Conservation (phyloP, 2,329 filamentous ascomycete species). For the Talaromyces marneffei region DNA sequence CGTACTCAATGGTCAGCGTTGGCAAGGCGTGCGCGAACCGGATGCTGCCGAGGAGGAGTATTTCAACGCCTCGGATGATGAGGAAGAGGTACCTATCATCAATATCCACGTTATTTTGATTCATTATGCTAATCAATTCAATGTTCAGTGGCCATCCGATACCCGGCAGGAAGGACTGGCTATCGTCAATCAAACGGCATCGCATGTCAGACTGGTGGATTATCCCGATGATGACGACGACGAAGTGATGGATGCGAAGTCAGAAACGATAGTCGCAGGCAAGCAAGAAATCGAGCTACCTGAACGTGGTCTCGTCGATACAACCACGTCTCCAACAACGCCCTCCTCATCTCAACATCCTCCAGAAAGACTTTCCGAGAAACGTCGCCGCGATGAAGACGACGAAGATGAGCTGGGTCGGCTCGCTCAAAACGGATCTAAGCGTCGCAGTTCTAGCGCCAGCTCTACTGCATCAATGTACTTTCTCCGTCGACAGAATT, state of each 20-base stretch:
- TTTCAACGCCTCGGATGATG: conserved; percentile 83
- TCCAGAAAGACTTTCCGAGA: conserved; percentile 76
- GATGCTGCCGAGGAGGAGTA: conserved; percentile 88
- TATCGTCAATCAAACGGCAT: conserved; percentile 42
- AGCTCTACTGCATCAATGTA: conserved; percentile 29
- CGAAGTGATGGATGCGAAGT: conserved; percentile 55
- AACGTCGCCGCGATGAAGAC: conserved; percentile 77
- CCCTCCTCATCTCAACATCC: conserved; percentile 37
- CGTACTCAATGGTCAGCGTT: conserved; percentile 54
- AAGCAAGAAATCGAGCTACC: conserved; percentile 21
- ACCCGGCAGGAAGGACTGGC: conserved; percentile 34
- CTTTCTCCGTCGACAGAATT: conserved; percentile 29
- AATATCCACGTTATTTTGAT: background rate
- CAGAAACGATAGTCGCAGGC: conserved; percentile 23
- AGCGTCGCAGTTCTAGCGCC: conserved; percentile 41
- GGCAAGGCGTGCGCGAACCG: conserved; percentile 71
- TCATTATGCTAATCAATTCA: conserved; percentile 3
- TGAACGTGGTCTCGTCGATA: conserved; percentile 15
- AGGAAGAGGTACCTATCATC: conserved; percentile 55
- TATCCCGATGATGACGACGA: conserved; percentile 83
- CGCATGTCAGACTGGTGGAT: conserved; percentile 72
- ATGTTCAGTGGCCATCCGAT: conserved; percentile 29
- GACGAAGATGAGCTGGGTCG: conserved; percentile 90
- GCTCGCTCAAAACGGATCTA: conserved; percentile 51
- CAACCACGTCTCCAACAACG: conserved; percentile 24